Evolutionary conservation across 1,284 basidiomycete genomes (phyloP), one percentile per base, ranked within the genome.

Genomic region (Pseudozyma sp.): DNA sequence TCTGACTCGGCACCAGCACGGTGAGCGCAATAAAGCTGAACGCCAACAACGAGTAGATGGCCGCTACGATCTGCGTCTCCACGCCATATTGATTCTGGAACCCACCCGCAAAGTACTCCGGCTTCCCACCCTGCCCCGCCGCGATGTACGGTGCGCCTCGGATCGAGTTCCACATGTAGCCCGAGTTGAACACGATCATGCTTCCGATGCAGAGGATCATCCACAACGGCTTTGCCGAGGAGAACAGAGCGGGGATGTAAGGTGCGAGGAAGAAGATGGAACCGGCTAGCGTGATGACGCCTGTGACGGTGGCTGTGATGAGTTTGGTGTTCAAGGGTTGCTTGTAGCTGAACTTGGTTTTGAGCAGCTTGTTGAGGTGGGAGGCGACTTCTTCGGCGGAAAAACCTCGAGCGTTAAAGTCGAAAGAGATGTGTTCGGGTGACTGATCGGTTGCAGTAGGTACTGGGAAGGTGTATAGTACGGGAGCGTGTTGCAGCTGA

Each of bases 91-190:
- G 95, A 81, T 90, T 94, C 82, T 92, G 90, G 86, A 92, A 97
- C 2, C 96, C 95, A 9, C 87, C 88, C 9, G 93, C 92, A 81
- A 97, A 92, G 91, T 94, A 95, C 68, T 88, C 88, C 19, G 90
- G 74, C 30, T 90, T 81, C 85, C 90, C 87, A 33, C 84, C 76
- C 0, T 73, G 77, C 4, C 79, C 81, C 11, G 77, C 73, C 39
- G 89, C 90, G 54, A 88, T 87, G 80, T 90, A 94, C 2, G 94
- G 94, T 60, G 89, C 89, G 50, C 88, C 88, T 70, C 96, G 90
- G 80, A 99, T 99, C 71, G 91, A 91, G 77, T 93, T 94, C 87
- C 97, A 99, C 97, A 99, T 99, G 87, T 91, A 92, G 4, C 82
- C 82, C 1, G 77, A 76, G 44, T 69, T 81, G 65, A 80, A 81